These are phyloP conservation scores for Dendryphion nanum DNA, from an alignment of 2,329 filamentous ascomycete species.

Conservation along the genomic window DNA sequence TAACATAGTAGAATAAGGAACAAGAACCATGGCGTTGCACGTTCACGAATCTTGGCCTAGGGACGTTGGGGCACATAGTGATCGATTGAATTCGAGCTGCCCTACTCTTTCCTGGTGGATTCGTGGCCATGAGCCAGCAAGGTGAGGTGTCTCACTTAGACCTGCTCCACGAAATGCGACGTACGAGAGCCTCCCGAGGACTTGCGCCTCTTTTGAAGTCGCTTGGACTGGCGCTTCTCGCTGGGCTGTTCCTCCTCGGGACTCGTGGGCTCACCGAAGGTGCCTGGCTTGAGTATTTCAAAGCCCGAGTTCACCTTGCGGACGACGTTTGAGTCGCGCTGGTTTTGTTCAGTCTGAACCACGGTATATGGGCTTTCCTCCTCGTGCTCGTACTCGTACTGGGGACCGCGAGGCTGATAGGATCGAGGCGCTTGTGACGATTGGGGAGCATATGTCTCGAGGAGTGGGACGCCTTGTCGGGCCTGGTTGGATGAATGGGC, in stretches of 20 bases:
- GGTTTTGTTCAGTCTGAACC: slow-evolving; percentile 20
- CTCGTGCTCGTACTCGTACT: slow-evolving; percentile 34
- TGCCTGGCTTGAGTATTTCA: slow-evolving; percentile 40
- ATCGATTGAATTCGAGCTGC: too few relatives aligned
- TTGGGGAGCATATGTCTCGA: slow-evolving; percentile 38
- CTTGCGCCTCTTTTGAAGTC: slow-evolving; percentile 45
- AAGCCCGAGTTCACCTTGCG: slow-evolving; percentile 45
- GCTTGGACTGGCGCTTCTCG: slow-evolving; percentile 38
- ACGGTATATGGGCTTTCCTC: neutral
- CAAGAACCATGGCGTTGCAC: too few relatives aligned
- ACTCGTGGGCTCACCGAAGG: slow-evolving; percentile 29
- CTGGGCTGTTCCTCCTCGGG: slow-evolving; percentile 21
- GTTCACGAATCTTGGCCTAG: too few relatives aligned
- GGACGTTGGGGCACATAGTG: too few relatives aligned
- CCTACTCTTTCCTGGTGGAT: too few relatives aligned
- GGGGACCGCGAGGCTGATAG: slow-evolving; percentile 38
- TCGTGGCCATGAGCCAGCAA: too few relatives aligned
- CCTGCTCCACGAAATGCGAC: slow-evolving; percentile 39
- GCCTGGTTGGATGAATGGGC: slow-evolving; percentile 20
- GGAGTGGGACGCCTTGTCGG: slow-evolving; percentile 33
- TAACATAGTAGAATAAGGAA: too few relatives aligned
- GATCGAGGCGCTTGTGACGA: slow-evolving; percentile 32
- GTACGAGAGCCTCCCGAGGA: slow-evolving; percentile 26
- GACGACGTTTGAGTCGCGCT: slow-evolving; percentile 33
- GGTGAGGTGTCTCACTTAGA: slow-evolving; percentile 18